Base-by-base conservation (phyloP, 805 yeast species). In the Maudiozyma serrabonitensis region DNA sequence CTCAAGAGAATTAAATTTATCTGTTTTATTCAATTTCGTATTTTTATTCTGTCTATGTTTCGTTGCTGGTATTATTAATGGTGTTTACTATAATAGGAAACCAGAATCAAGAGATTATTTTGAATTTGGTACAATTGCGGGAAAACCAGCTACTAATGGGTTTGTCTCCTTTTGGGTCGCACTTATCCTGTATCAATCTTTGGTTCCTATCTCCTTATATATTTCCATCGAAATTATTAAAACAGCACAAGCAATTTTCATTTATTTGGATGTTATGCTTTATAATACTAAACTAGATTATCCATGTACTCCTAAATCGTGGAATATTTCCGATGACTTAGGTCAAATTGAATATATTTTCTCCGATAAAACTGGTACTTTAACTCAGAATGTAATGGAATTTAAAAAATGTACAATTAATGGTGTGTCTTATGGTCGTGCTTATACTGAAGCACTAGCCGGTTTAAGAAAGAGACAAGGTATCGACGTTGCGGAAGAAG, bases 271-370 rank as follows among this genome's bases (percentile, higher is more conserved):
- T 66, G 79, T 80, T 34, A 68, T 75, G 46, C 77, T 86, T 81
- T 86, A 85, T 62, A 81, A 84, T 58, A 79, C 74, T 41, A 74
- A 67, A 49, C 67, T 86, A 51, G 93, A 86, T 63, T 85, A 80
- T 60, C 93, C 95, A 1, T 86, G 95, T 62, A 81, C 84, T 6
- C 93, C 95, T 7, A 84, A 86, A 60, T 76, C 90, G 0, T 86
- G 95, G 95, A 82, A 78, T 61, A 86, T 86, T 34, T 82, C 90
- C 4, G 95, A 86, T 71, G 95, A 86, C 66, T 70, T 86, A 57
- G 95, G 95, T 31, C 95, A 86, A 64, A 81, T 86, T 56, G 95
- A 86, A 63, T 86, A 86, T 61, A 80, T 86, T 46, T 86, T 86
- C 64, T 81, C 88, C 66, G 95, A 85, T 68, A 85, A 85, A 62